Evolutionary conservation across 352 stramenopile species (phyloP), one percentile per base, ranked within the genome.

Genomic region (Thraustochytrium sp.): DNA sequence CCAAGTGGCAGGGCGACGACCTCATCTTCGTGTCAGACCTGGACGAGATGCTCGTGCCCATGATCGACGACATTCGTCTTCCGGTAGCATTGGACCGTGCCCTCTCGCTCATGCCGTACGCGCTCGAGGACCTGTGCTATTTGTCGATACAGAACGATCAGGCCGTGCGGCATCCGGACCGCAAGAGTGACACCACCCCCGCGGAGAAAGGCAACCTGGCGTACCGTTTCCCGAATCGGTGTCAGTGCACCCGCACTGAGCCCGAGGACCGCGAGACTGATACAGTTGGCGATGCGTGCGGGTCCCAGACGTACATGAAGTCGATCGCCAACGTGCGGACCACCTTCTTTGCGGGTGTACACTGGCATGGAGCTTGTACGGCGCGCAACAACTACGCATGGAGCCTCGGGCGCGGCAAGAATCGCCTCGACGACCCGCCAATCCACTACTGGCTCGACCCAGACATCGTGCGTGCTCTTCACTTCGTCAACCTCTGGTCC

Each of bases 331-430:
- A 80, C 38, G 68, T 64, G 8, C 5, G 26, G 29, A 80, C 51
- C 29, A 46, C 31, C 2, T 72, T 72, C 2, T 80, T 37, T 44
- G 18, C 23, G 11, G 23, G 11, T 9, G 53, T 80, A 5, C 68
- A 80, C 44, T n/a, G 44, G n/a, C 68, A 80, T 34, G 76, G 44
- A 26, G 68, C 68, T 21, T 80, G 68, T n/a, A 80, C 68, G 53
- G 68, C 44, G 4, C 42, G 63, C 9, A 26, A 42, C 31, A 42
- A 26, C 21, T n/a, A n/a, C n/a, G n/a, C n/a, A n/a, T n/a, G n/a
- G n/a, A 72, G 16, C 18, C 8, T 80, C 21, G 76, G 34, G 1
- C 18, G 34, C 34, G 23, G 4, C 1, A 16, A 37, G 4, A 42
- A 11, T 34, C 68, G 31, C 3, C 26, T 18, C 26, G 68, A 80